Evolutionary conservation across 2,329 filamentous ascomycete species (phyloP), one percentile per base, ranked within the genome.

Genomic region (Chrysosporium queenslandicum): DNA sequence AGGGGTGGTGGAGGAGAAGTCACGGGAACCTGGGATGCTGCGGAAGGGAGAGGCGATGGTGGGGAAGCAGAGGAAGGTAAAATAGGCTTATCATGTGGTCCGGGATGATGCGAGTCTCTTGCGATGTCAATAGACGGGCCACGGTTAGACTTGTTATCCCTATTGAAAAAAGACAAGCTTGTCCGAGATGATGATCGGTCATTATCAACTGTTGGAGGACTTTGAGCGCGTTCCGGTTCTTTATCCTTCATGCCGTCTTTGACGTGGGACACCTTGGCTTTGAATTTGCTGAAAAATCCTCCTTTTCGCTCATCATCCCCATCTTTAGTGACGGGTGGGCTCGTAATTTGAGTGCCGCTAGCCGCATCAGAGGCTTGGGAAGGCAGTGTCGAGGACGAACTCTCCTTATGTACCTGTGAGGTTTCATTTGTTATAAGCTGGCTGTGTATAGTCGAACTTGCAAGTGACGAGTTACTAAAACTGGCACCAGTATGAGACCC

Each of bases 391-490:
- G 34, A 37, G 7, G 60, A 55, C 12, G 65, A 64, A 6, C 65
- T 60, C 40, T 72, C 71, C 27, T 63, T 61, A 18, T 59, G 61
- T 34, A 69, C 68, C 43, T 68, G 59, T 47, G 68, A 68, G 41
- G 71, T 67, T 29, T 71, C 72, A n/a, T 68, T 69, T 2, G 68
- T 65, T 8, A 70, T 70, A 55, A 71, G 74, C 54, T 74, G 71
- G 54, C 69, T 65, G 5, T 69, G 71, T 52, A 72, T 68, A 53
- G 61, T 66, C 11, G 75, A 77, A 61, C 83, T 87, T 16, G 80
- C 80, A 45, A 88, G 72, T 0, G 85, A 86, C 40, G 80, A 83
- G 20, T 77, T 81, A 64, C 84, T 88, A 55, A 77, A 73, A 58
- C 82, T 81, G 1, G 82, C 82, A 52, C 78, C 76, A 7, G 76